Percentiles rank a stretch among this genome's conserved stretches.
These are phyloP conservation scores for Paralagenidium karlingii DNA, from an alignment of 352 stramenopile species.

Conservation along the genomic window DNA sequence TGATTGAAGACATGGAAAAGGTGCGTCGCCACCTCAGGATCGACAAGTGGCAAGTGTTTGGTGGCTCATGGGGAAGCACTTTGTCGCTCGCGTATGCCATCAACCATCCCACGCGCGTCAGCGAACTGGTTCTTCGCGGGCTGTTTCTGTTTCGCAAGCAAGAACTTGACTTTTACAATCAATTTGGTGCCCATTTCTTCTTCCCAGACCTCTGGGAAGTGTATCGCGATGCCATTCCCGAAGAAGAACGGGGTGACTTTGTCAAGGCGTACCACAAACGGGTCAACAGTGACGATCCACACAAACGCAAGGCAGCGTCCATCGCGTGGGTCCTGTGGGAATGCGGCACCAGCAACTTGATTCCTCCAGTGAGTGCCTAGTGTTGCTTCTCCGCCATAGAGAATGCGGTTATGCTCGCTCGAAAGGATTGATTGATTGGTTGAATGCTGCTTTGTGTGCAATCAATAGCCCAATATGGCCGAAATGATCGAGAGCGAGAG, in stretches of 20 bases:
- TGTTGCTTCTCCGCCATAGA: no score
- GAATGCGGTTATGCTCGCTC: no score
- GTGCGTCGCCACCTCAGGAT: constrained; percentile 76
- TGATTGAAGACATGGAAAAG: constrained; percentile 91
- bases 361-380: constrained; percentile 16
- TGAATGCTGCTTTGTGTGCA: not conserved
- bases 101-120: constrained; percentile 67
- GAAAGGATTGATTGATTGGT: no score
- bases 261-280: constrained; percentile 82
- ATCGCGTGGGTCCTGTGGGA: constrained; percentile 90
- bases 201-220: constrained; percentile 87
- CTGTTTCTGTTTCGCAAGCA: constrained; percentile 86
- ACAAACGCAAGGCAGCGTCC: constrained; percentile 63
- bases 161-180: constrained; percentile 92
- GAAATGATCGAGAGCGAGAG: constrained; percentile 40
- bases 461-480: not conserved
- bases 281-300: constrained; percentile 78
- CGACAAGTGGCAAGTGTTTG: constrained; percentile 90
- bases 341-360: constrained; percentile 75
- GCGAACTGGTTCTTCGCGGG: constrained; percentile 86
- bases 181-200: constrained; percentile 67
- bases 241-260: constrained; percentile 70
- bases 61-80: constrained; percentile 91
- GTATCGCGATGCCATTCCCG: constrained; percentile 79
- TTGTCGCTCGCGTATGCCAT: constrained; percentile 89